phyloP scores from a whole-genome alignment of 2,329 filamentous ascomycete species.

The Penicillium hordei region DNA sequence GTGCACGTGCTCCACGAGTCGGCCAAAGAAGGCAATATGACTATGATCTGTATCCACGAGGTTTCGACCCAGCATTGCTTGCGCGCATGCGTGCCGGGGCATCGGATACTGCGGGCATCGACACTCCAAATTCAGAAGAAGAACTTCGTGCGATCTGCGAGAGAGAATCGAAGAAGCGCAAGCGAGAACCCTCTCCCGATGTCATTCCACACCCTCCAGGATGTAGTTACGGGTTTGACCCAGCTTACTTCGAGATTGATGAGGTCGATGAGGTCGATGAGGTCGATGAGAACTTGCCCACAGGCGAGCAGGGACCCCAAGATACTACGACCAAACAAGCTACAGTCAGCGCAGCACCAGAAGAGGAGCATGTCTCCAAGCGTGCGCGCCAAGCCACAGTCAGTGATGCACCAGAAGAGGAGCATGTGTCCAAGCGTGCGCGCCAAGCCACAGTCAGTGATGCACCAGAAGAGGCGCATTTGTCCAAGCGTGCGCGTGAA shows the following conservation, averaged over 20 bases:
- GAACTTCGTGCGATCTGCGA: not conserved
- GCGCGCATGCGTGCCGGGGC: slow-evolving; percentile 6
- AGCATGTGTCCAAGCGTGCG: not conserved
- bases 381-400: not conserved
- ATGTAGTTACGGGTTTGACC: slow-evolving; percentile 43
- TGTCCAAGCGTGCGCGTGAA: not conserved
- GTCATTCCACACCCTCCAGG: slow-evolving; percentile 44
- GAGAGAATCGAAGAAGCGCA: slow-evolving; percentile 36
- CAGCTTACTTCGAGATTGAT: slow-evolving; percentile 37
- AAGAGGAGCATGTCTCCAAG: not conserved
- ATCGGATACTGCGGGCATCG: slow-evolving; percentile 11
- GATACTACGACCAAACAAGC: not conserved
- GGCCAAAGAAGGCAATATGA: not conserved
- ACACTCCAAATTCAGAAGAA: not conserved
- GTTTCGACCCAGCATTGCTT: slow-evolving; percentile 10
- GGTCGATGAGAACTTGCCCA: slow-evolving; percentile 33
- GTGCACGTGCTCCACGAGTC: not conserved
- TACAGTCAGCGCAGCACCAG: not conserved
- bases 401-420: not conserved
- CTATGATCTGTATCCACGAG: slow-evolving; percentile 3
- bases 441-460: not conserved
- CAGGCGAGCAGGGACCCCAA: slow-evolving; percentile 10
- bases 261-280: slow-evolving; percentile 35
- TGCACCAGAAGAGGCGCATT: not conserved
- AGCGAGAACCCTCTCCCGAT: slow-evolving; percentile 41